Base-by-base conservation (phyloP, 331 rosid genomes). In the Pyracantha coccinea region DNA sequence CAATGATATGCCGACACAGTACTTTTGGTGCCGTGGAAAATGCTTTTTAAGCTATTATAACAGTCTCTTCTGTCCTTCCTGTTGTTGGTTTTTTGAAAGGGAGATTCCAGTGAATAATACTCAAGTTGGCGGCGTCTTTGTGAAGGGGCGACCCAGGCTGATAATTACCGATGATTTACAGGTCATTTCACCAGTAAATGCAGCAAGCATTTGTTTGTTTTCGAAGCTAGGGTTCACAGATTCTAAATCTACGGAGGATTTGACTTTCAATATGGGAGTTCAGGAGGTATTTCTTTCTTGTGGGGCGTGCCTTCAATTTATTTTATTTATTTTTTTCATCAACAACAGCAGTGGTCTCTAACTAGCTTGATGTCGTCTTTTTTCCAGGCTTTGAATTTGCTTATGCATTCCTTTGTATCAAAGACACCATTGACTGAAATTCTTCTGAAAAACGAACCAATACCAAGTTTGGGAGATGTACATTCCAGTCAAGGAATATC, bases 11-110 rank as follows among this genome's bases (percentile, higher is more conserved):
- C 41, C 54, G 0, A 31, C 62, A 2, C 4, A 1, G 45, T 70
- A 27, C 20, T 31, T 29, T n/a, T 0, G 0, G 2, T 70, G 75
- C 17, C 1, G 2, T 5, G 0, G 5, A 0, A 44, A 2, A 0
- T 7, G 15, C n/a, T 13, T 9, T 0, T 20, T 35, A 2, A 35
- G 68, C 41, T 21, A 58, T 59, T 59, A 15, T 28, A 1, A 0
- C 21, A 5, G 3, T 31, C 7, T 0, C 16, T 4, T 1, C 7
- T 71, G 76, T 58, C 5, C 21, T 28, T 28, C 6, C 10, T 31
- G 75, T 20, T 5, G 24, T 0, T 9, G 6, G 24, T 0, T 9
- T 20, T 0, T 0, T 17, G 3, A n/a, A n/a, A n/a, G 1, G 24
- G n/a, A 21, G 28, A 9, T 33, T 23, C 16, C 10, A 3, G 27